phyloP scores from a whole-genome alignment of 164 flowering plant genomes.

The Stephania cephalantha region DNA sequence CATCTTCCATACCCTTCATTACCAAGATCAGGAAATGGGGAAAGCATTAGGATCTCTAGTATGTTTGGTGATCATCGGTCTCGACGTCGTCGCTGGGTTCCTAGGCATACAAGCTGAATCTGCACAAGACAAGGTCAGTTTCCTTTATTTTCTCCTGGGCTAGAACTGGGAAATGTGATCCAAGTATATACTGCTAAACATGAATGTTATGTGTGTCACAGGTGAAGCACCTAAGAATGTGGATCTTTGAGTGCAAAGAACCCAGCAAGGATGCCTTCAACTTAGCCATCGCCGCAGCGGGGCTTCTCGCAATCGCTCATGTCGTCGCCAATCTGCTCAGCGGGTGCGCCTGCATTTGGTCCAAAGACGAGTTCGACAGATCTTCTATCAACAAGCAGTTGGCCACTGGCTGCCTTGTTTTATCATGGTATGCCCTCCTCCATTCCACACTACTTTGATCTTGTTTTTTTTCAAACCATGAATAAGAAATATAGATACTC shows the following conservation, averaged over 20 bases:
- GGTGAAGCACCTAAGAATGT: conserved; percentile 66
- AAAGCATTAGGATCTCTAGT: conserved; percentile 33
- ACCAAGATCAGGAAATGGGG: conserved; percentile 26
- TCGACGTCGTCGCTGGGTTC: conserved; percentile 73
- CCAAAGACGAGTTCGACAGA: conserved; percentile 48
- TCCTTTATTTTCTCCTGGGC: neutral
- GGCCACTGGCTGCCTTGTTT: conserved; percentile 51
- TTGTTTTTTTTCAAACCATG: neutral
- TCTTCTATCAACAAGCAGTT: conserved; percentile 62
- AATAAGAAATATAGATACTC: no score
- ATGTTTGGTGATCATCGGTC: conserved; percentile 45
- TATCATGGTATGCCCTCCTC: conserved; percentile 51
- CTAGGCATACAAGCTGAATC: conserved; percentile 84
- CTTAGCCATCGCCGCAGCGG: conserved; percentile 69
- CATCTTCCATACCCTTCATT: neutral
- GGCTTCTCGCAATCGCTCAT: conserved; percentile 57
- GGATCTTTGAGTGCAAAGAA: conserved; percentile 78
- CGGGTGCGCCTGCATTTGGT: conserved; percentile 61
- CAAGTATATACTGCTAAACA: no score
- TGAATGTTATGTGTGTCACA: conserved; percentile 13
- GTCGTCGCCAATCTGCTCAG: conserved; percentile 61
- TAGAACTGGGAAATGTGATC: neutral
- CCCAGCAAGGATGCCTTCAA: conserved; percentile 73
- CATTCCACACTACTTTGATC: neutral
- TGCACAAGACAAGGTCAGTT: conserved; percentile 70